phyloP scores from a whole-genome alignment of 495 filamentous ascomycete species.

The Penicillium cinerascens region DNA sequence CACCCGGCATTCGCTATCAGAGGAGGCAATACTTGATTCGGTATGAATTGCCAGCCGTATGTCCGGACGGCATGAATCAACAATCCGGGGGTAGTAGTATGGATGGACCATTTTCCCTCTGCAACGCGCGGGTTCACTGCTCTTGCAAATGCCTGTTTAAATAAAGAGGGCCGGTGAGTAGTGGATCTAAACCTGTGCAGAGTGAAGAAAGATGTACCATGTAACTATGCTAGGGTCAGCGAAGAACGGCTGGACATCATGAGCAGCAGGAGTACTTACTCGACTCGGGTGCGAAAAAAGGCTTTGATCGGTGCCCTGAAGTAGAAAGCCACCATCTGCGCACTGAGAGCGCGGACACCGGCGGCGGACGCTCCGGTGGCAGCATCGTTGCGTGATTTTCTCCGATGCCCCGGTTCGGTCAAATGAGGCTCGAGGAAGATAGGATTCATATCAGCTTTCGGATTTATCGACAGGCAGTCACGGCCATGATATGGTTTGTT shows the following conservation, averaged over 20 bases:
- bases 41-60: slow-evolving; percentile 83
- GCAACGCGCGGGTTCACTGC: slow-evolving; percentile 62
- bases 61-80: slow-evolving; percentile 73
- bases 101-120: slow-evolving; percentile 60
- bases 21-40: slow-evolving; percentile 83
- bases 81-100: slow-evolving; percentile 73
- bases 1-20: slow-evolving; percentile 75
- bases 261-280: slow-evolving; percentile 52
- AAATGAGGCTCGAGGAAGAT: slow-evolving; percentile 20
- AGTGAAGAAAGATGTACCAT: slow-evolving; percentile 45
- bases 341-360: slow-evolving; percentile 71
- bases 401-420: slow-evolving; percentile 19
- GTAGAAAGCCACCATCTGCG: slow-evolving; percentile 80
- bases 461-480: not conserved
- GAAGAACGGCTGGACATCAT: slow-evolving; percentile 9
- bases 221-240: slow-evolving; percentile 44
- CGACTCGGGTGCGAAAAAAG: slow-evolving; percentile 84
- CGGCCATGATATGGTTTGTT: not conserved
- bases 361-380: slow-evolving; percentile 75
- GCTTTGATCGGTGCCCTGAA: slow-evolving; percentile 85
- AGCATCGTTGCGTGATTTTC: slow-evolving; percentile 60
- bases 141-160: slow-evolving; percentile 57
- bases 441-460: slow-evolving; percentile 14
- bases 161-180: slow-evolving; percentile 14
- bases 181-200: slow-evolving; percentile 11